Conservation (phyloP, 345 rosid genomes). For the Sapria himalayana region DNA sequence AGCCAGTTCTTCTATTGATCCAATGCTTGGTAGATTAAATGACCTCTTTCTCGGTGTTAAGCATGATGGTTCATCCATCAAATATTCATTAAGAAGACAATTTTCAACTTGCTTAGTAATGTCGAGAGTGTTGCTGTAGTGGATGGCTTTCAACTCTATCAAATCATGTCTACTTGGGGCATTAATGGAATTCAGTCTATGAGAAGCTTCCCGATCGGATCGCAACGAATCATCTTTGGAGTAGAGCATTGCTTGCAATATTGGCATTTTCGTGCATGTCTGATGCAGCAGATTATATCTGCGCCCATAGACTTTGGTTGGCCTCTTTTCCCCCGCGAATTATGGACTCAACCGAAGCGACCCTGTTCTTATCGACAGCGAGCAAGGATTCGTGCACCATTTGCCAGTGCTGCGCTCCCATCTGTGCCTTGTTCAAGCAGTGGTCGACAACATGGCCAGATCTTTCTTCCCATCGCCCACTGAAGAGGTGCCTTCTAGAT, state of each 20-base stretch:
- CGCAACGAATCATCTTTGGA: conserved; percentile 63
- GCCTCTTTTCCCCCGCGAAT: conserved; percentile 66
- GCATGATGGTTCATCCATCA: conserved; percentile 78
- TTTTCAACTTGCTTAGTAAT: conserved; percentile 74
- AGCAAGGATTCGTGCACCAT: conserved; percentile 76
- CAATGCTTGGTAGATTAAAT: conserved; percentile 45
- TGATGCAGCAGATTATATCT: conserved; percentile 58
- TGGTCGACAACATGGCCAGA: conserved; percentile 13
- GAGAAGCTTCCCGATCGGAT: conserved; percentile 76
- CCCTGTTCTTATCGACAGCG: conserved; percentile 51
- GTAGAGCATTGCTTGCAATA: conserved; percentile 39
- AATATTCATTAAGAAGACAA: conserved; percentile 73
- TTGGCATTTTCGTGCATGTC: conserved; percentile 44
- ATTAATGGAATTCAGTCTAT: conserved; percentile 63
- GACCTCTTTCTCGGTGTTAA: conserved; percentile 72
- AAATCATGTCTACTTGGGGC: conserved; percentile 62
- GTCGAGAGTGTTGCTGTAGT: conserved; percentile 59
- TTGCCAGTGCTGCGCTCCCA: conserved; percentile 73
- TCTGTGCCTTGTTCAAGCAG: conserved; percentile 58
- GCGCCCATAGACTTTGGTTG: conserved; percentile 38
- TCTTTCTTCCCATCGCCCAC: conserved; percentile 65
- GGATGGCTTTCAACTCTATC: conserved; percentile 67
- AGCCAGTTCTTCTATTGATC: conserved; percentile 73
- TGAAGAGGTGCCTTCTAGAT: conserved; percentile 44
- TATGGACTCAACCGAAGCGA: conserved; percentile 71